Evolutionary conservation across 345 rosid species (phyloP), one percentile per base, ranked within the genome.

Genomic region (Corchorus capsularis): DNA sequence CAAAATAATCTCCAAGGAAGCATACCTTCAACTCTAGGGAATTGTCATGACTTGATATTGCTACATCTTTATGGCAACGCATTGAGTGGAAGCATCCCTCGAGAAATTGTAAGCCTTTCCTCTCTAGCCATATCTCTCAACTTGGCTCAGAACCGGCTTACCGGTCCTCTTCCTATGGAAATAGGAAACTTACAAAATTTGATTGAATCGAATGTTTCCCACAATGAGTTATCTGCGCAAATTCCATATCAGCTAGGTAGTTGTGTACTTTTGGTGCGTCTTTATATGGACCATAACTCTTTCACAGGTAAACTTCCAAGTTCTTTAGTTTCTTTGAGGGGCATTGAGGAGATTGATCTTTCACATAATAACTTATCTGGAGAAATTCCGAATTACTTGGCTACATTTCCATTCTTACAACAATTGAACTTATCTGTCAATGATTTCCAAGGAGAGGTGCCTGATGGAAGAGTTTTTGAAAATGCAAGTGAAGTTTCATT

Each of bases 351-450:
- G 15, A 19, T 81, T 10, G 77, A 84, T 73, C 77, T 81, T 63
- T 81, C 81, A 0, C 76, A 32, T 12, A 79, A 79, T 39, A 79
- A 84, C 60, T 62, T 84, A 1, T 79, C 78, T 0, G 78, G 84
- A 1, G 20, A 19, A 12, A 79, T 84, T 37, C 79, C 73, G 0
- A 35, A 64, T 11, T 32, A 41, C 20, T 56, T 84, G 3, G 66
- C 12, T 9, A 35, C 59, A 9, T 43, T 76, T 5, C 1, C 9
- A 5, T 41, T 81, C 41, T 27, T 78, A 35, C 0, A 1, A 13
- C 13, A 60, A 11, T 55, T 81, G 4, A 60, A 81, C 72, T 73
- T 84, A 7, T 81, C 87, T 52, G 69, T 57, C 68, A 84, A 81
- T 55, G 67, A 77, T 20, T 72, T 81, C n/a, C 59, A 79, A 6